phyloP scores from a whole-genome alignment of 192 early-diverging fungal genomes.

The Entomortierella parvispora region DNA sequence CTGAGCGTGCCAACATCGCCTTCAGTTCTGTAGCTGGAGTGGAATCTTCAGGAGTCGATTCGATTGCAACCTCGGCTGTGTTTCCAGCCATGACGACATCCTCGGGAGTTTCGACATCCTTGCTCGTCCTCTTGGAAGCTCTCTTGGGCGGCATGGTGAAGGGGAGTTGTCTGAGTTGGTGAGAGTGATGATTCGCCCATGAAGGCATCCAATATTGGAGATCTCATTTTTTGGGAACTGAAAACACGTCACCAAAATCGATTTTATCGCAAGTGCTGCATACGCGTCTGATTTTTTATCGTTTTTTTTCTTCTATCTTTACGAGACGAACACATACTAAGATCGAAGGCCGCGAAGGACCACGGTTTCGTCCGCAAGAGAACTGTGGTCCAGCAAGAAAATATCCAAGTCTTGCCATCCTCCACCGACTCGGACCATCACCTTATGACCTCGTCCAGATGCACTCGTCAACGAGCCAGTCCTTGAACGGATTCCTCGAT shows the following conservation, averaged over 20 bases:
- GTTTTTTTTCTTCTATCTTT: no score
- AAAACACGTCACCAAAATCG: neutral
- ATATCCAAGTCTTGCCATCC: conserved; percentile 73
- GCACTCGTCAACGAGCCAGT: conserved; percentile 16
- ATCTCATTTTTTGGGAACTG: neutral
- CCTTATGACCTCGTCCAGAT: conserved; percentile 23
- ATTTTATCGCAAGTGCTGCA: neutral
- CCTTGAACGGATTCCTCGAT: conserved; percentile 18
- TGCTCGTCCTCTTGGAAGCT: conserved; percentile 30
- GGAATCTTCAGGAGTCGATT: conserved; percentile 14
- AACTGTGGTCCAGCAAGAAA: conserved; percentile 66
- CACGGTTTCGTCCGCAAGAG: conserved; percentile 20
- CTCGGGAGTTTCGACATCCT: conserved; percentile 5
- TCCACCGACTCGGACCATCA: conserved; percentile 67
- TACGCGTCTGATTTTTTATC: no score
- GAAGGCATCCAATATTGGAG: no score
- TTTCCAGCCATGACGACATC: conserved; percentile 33
- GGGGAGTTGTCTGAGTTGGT: no score
- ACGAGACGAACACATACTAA: neutral
- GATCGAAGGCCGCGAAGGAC: conserved; percentile 13
- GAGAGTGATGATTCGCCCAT: no score
- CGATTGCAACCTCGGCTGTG: conserved; percentile 12
- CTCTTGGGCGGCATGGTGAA: conserved; percentile 43
- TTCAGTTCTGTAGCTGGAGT: conserved; percentile 13
- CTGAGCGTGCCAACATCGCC: conserved; percentile 20